A percentile compares a stretch with the other conserved stretches of the same genome.
phyloP scores from a whole-genome alignment of 225 moss, liverwort and hornwort species.

The Physcomitrellopsis africana region DNA sequence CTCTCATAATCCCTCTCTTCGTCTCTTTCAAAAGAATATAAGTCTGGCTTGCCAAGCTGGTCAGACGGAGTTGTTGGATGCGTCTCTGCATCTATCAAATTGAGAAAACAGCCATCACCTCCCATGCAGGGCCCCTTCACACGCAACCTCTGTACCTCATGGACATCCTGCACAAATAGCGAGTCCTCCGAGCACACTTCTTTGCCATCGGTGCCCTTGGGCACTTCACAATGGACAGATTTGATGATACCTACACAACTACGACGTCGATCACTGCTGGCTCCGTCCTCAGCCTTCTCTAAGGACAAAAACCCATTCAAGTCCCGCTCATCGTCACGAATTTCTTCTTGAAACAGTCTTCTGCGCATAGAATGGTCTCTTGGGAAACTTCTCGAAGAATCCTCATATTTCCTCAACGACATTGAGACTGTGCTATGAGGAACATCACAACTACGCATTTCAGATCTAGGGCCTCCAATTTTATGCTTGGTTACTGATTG shows the following conservation, averaged over 20 bases:
- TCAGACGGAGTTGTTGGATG: conserved; percentile 46
- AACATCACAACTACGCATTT: conserved; percentile 22
- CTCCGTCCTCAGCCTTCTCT: conserved; percentile 15
- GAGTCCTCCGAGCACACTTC: conserved; percentile 43
- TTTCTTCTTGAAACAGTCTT: conserved; percentile 51
- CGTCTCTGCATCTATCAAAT: conserved; percentile 28
- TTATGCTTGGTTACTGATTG: conserved; percentile 37
- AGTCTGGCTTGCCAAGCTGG: conserved; percentile 49
- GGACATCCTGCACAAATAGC: conserved; percentile 71
- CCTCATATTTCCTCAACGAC: conserved; percentile 26
- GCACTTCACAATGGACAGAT: conserved; percentile 18
- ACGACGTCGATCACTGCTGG: conserved; percentile 25
- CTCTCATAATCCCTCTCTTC: conserved; percentile 32
- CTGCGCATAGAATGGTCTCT: conserved; percentile 50
- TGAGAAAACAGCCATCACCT: neutral
- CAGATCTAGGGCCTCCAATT: conserved; percentile 38
- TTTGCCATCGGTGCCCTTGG: conserved; percentile 30
- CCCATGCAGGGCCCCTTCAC: conserved; percentile 29
- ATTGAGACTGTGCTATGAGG: conserved; percentile 30
- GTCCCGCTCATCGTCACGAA: conserved; percentile 32
- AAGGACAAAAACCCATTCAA: conserved; percentile 15
- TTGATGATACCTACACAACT: conserved; percentile 15
- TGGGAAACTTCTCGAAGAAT: conserved; percentile 27
- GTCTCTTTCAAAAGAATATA: conserved; percentile 38
- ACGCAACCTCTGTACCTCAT: conserved; percentile 64